Conservation (phyloP, 495 filamentous ascomycete genomes). For the Astrocystis sublimbata region DNA sequence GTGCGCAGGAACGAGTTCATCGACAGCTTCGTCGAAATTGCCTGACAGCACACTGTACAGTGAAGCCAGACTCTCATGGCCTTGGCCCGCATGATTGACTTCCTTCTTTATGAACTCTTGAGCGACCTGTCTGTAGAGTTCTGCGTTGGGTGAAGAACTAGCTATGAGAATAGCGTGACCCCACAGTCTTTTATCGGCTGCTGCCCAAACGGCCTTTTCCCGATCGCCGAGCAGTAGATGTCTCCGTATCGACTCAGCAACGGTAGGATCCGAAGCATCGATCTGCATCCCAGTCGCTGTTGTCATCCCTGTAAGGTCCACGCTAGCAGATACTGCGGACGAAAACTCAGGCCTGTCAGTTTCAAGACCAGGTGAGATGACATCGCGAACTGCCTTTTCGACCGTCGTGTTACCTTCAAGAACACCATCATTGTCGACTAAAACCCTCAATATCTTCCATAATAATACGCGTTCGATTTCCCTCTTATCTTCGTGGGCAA, state of each 20-base stretch:
- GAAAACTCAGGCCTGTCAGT: conserved; percentile 24
- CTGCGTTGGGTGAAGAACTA: conserved; percentile 63
- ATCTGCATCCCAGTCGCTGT: conserved; percentile 37
- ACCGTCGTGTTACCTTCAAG: conserved; percentile 73
- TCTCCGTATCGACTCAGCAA: conserved; percentile 67
- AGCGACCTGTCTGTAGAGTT: conserved; percentile 83
- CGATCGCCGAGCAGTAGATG: conserved; percentile 76
- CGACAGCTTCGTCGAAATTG: conserved; percentile 90
- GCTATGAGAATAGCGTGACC: conserved; percentile 93
- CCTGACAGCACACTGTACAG: conserved; percentile 92
- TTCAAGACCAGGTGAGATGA: conserved; percentile 66
- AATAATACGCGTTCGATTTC: conserved; percentile 80
- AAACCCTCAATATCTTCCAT: conserved; percentile 79
- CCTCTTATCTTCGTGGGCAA: conserved; percentile 59
- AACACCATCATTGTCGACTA: conserved; percentile 84
- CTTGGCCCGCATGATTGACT: conserved; percentile 73
- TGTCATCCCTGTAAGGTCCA: conserved; percentile 26
- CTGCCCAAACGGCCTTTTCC: conserved; percentile 90
- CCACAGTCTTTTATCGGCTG: conserved; percentile 93
- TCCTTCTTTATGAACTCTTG: conserved; percentile 94
- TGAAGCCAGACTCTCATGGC: conserved; percentile 81
- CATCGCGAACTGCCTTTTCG: conserved; percentile 68
- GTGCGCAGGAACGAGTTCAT: conserved; percentile 93
- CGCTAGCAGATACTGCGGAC: conserved; percentile 26
- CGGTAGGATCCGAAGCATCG: conserved; percentile 66